Percentiles rank a stretch among this genome's conserved stretches.
These are phyloP conservation scores for Podaxis carcinomalis DNA, from an alignment of 768 basidiomycete species.

Conservation along the genomic window DNA sequence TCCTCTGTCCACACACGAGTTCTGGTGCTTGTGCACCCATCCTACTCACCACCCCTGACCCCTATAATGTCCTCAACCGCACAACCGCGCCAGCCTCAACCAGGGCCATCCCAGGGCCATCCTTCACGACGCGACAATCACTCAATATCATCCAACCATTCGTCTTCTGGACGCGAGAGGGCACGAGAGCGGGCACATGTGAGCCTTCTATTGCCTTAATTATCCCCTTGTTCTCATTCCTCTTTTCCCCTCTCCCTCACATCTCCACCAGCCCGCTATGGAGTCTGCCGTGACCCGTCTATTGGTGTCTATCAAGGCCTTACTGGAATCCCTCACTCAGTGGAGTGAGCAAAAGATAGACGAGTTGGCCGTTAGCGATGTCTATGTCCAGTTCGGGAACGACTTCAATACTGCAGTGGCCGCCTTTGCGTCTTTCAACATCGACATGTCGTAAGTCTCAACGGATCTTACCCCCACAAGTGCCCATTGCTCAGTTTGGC, in stretches of 20 bases:
- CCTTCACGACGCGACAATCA: constrained; percentile 49
- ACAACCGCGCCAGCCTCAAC: constrained; percentile 25
- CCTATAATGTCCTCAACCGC: constrained; percentile 8
- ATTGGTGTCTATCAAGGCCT: constrained; percentile 89
- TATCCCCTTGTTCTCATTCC: constrained; percentile 9
- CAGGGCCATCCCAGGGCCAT: constrained; percentile 29
- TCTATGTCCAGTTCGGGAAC: constrained; percentile 94
- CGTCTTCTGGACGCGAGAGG: constrained; percentile 31
- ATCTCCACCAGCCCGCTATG: constrained; percentile 57
- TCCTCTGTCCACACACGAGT: background rate
- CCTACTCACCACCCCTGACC: constrained; percentile 8
- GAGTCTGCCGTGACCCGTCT: constrained; percentile 91
- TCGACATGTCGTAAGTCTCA: constrained; percentile 81
- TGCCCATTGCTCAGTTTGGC: background rate
- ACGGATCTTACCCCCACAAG: background rate
- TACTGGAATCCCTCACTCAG: constrained; percentile 84
- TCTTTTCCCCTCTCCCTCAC: background rate
- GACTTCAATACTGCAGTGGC: constrained; percentile 94
- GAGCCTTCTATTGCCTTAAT: constrained; percentile 15
- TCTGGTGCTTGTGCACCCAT: background rate
- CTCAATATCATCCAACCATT: constrained; percentile 43
- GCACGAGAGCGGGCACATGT: constrained; percentile 35
- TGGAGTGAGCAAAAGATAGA: constrained; percentile 75
- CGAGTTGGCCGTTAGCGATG: constrained; percentile 87
- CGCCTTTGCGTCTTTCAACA: constrained; percentile 80